A percentile compares a stretch with the other conserved stretches of the same genome.
phyloP scores from a whole-genome alignment of 106 monocot species.

The Apostasia ramifera region DNA sequence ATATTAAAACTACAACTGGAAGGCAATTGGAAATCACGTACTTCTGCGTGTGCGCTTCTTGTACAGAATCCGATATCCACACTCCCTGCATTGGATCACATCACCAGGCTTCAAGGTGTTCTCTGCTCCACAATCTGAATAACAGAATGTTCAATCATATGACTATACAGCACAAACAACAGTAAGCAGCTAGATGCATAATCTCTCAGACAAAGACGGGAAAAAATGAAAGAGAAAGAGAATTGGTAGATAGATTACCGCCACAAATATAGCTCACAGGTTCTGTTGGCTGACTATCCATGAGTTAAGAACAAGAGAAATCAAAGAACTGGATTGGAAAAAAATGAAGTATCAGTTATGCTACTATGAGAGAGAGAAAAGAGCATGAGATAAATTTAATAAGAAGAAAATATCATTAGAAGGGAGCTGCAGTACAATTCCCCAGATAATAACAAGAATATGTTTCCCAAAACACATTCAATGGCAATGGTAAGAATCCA shows the following conservation, averaged over 20 bases:
- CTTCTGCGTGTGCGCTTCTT: constrained; percentile 89
- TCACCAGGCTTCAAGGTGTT: constrained; percentile 80
- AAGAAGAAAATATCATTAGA: no score
- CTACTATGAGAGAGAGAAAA: no score
- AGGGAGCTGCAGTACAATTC: no score
- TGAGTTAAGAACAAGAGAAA: constrained; percentile 5
- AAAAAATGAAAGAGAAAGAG: background rate
- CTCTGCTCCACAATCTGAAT: constrained; percentile 74
- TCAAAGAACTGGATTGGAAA: background rate
- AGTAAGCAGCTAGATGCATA: background rate
- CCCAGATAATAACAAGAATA: no score
- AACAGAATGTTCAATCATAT: background rate
- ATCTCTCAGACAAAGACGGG: background rate
- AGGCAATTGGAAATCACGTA: constrained; percentile 8
- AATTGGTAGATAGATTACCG: constrained; percentile 20
- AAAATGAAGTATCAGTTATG: background rate
- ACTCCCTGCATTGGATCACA: constrained; percentile 84
- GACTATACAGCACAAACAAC: background rate
- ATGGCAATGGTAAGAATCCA: no score
- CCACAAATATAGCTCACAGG: constrained; percentile 55
- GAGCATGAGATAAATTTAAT: no score
- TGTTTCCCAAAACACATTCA: no score
- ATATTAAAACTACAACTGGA: no score
- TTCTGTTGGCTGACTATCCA: constrained; percentile 60
- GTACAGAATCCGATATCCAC: constrained; percentile 88